A percentile compares a stretch with the other conserved stretches of the same genome.
These are phyloP conservation scores for Salvia rosmarinus DNA, from an alignment of 257 asterid species.

Conservation along the genomic window DNA sequence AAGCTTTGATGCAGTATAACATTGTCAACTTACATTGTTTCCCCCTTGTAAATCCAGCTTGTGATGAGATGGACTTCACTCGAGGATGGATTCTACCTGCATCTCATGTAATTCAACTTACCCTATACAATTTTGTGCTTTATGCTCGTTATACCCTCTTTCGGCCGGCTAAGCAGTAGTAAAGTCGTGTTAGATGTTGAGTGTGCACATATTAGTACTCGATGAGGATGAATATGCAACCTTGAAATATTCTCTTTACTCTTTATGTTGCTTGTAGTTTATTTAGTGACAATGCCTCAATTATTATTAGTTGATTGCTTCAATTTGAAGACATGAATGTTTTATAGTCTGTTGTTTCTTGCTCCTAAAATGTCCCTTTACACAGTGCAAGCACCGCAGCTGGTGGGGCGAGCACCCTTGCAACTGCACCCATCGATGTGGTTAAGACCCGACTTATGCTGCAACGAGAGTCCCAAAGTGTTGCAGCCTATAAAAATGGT, in stretches of 20 bases:
- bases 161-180: too few relatives aligned
- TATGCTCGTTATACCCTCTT: not conserved
- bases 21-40: not conserved
- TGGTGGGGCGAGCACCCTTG: slow-evolving; percentile 76
- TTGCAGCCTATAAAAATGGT: slow-evolving; percentile 72
- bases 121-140: not conserved
- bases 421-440: slow-evolving; percentile 90
- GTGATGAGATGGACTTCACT: slow-evolving; percentile 74
- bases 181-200: too few relatives aligned
- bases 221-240: too few relatives aligned
- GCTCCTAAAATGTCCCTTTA: slow-evolving; percentile 31
- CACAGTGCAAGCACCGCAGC: slow-evolving; percentile 84
- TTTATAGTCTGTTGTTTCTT: not conserved
- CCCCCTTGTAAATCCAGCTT: slow-evolving; percentile 45
- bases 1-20: slow-evolving; percentile 12
- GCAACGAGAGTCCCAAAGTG: slow-evolving; percentile 73
- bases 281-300: too few relatives aligned
- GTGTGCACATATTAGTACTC: too few relatives aligned
- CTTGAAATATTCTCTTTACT: too few relatives aligned
- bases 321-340: not conserved
- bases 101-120: slow-evolving; percentile 61
- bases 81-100: slow-evolving; percentile 86
- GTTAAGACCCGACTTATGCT: slow-evolving; percentile 95
- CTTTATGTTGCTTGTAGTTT: too few relatives aligned
- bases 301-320: slow-evolving; percentile 1